These are phyloP conservation scores for Uncinocarpus reesii DNA, from an alignment of 2,329 filamentous ascomycete species.

Conservation along the genomic window DNA sequence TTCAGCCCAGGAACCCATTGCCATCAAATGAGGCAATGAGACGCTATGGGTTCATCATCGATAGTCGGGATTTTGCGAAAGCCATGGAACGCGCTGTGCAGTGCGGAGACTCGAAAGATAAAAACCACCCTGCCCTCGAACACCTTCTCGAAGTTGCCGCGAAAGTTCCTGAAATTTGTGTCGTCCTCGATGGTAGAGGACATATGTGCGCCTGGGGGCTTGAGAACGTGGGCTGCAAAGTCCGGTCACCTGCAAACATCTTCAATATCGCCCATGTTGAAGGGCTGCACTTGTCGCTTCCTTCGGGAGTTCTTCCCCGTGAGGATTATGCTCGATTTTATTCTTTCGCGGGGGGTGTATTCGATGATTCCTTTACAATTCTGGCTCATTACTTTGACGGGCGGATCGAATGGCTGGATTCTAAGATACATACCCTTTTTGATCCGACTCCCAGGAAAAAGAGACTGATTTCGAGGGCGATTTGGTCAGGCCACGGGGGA, in stretches of 20 bases:
- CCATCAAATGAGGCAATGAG: constrained; percentile 33
- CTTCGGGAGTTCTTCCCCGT: constrained; percentile 20
- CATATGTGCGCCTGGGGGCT: constrained; percentile 88
- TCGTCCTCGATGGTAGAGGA: constrained; percentile 73
- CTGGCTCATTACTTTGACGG: constrained; percentile 80
- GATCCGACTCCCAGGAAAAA: constrained; percentile 54
- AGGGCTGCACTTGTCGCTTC: constrained; percentile 40
- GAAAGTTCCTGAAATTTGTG: constrained; percentile 72
- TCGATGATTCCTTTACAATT: constrained; percentile 57
- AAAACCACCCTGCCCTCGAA: constrained; percentile 63
- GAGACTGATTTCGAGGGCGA: constrained; percentile 52
- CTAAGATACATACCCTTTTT: constrained; percentile 67
- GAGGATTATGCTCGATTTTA: constrained; percentile 58
- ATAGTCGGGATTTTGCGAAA: constrained; percentile 65
- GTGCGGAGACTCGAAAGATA: constrained; percentile 44
- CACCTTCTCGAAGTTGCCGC: constrained; percentile 81
- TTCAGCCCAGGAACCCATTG: constrained; percentile 46
- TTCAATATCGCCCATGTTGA: constrained; percentile 79
- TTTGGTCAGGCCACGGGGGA: constrained; percentile 76
- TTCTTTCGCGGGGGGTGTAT: constrained; percentile 56
- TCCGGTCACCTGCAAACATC: constrained; percentile 55
- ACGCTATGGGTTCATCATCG: constrained; percentile 69
- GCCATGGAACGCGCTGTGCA: constrained; percentile 62
- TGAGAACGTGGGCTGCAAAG: constrained; percentile 69
- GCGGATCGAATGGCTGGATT: constrained; percentile 69